Evolutionary conservation across 1,284 basidiomycete species (phyloP), one percentile per base, ranked within the genome.

Genomic region (Moesziomyces globuligerus): DNA sequence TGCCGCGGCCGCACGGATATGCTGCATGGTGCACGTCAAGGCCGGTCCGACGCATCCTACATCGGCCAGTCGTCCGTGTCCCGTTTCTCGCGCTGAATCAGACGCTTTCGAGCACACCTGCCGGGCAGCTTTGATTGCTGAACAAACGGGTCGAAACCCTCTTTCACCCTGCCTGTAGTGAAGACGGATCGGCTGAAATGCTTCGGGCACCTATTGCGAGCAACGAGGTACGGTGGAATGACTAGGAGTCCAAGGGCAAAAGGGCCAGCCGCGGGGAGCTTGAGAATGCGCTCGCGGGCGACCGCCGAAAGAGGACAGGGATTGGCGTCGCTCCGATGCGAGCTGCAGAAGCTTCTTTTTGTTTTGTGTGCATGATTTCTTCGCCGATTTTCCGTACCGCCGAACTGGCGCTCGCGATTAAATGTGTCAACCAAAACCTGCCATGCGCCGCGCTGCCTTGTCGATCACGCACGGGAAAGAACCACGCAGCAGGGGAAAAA

Each of bases 381-480:
- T 4, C 17, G 6, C 20, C 4, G 17, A 13, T 25, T 40, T 41
- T 50, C 26, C 25, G 11, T 34, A 32, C 32, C 32, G 32, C 15
- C 15, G 15, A 34, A 34, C 15, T n/a, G 51, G 49, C 45, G 45
- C 49, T 23, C 13, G 15, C 8, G 45, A 25, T 36, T 47, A 41
- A 54, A 54, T 6, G n/a, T 36, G 29, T 20, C 26, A 41, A 54
- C 51, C 40, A 41, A 46, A 54, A 29, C 42, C 36, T 34, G 32
- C 4, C 32, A 34, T 34, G 32, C 32, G 32, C n/a, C 10, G 32
- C 13, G 32, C 36, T 43, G 36, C 38, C 20, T 10, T 39, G 51
- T 36, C 44, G 51, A 50, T 54, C 51, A 54, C 42, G 50, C 48
- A 50, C 48, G 32, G 32, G 32, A 34, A 34, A 34, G 17, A 45